A percentile compares a stretch with the other conserved stretches of the same genome.
phyloP scores from a whole-genome alignment of 345 rosid species.

The Citrus glauca region DNA sequence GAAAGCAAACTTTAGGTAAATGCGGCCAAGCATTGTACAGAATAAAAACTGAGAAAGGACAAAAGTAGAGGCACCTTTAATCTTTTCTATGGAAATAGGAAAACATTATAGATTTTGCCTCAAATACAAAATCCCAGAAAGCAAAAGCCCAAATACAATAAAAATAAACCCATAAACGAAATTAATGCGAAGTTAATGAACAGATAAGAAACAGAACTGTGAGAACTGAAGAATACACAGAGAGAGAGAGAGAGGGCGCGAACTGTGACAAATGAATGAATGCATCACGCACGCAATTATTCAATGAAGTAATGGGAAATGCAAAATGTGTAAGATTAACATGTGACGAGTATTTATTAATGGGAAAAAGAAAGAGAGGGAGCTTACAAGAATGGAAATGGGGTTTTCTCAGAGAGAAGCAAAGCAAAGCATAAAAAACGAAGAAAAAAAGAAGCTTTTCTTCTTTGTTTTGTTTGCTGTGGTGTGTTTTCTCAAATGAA shows the following conservation, averaged over 20 bases:
- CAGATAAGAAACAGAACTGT: background rate
- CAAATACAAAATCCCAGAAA: constrained; percentile 20
- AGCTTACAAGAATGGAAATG: constrained; percentile 27
- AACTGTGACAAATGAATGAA: constrained; percentile 8
- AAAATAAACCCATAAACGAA: constrained; percentile 1
- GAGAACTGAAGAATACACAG: background rate
- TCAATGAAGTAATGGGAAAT: background rate
- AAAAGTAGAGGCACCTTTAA: constrained; percentile 11
- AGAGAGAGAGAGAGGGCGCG: background rate
- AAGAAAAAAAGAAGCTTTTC: background rate
- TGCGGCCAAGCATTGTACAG: constrained; percentile 3
- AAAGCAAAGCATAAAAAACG: constrained; percentile 2
- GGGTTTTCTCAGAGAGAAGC: constrained; percentile 41
- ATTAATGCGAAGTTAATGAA: background rate
- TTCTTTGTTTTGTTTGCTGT: background rate
- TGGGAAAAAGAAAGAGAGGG: background rate
- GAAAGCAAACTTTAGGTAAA: background rate
- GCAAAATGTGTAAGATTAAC: constrained; percentile 3
- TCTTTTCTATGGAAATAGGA: constrained; percentile 17
- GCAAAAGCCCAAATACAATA: background rate
- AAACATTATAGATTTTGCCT: constrained; percentile 4
- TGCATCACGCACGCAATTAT: background rate
- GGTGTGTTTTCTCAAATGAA: constrained; percentile 22
- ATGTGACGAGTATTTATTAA: constrained; percentile 15
- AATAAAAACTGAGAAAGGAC: background rate